These are phyloP conservation scores for Globisporangium abappressorium DNA, from an alignment of 352 stramenopile species.

Conservation along the genomic window DNA sequence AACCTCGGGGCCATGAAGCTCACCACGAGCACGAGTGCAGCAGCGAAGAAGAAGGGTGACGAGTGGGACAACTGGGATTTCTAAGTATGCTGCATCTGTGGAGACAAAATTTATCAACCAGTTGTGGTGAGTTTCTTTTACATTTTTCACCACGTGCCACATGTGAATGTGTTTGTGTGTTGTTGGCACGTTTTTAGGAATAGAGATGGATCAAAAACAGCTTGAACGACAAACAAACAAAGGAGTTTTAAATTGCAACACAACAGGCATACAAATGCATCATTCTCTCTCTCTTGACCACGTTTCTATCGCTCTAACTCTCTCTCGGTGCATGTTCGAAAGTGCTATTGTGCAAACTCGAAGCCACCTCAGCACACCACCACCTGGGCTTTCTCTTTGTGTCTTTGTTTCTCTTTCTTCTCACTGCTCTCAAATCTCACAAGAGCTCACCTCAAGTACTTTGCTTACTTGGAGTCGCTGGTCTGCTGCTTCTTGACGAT, in stretches of 20 bases:
- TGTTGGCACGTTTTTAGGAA: background rate
- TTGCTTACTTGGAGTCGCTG: conserved; percentile 12
- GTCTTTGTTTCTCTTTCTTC: background rate
- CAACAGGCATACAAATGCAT: conserved; percentile 5
- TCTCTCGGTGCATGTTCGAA: background rate
- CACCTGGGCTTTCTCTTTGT: background rate
- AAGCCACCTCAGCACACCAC: background rate
- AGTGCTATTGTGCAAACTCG: background rate
- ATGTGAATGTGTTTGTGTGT: background rate
- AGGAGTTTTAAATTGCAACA: conserved; percentile 7
- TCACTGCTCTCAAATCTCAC: background rate
- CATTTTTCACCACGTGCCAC: background rate
- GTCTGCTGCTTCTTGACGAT: conserved; percentile 40
- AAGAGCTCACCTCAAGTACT: background rate
- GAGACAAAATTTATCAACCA: background rate
- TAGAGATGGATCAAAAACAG: background rate
- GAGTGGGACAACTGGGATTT: conserved; percentile 85
- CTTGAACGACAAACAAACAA: background rate
- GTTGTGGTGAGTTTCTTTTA: background rate
- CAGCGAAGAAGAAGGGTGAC: conserved; percentile 49
- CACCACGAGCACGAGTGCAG: conserved; percentile 12
- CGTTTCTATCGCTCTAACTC: conserved; percentile 10
- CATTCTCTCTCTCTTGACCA: conserved; percentile 1
- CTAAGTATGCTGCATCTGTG: conserved; percentile 19
- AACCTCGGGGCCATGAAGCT: conserved; percentile 62